Percentiles rank a stretch among this genome's conserved stretches.
Evolutionary conservation across 225 moss, liverwort and hornwort genomes (phyloP).

Genomic region (Rhytidiadelphus loreus): DNA sequence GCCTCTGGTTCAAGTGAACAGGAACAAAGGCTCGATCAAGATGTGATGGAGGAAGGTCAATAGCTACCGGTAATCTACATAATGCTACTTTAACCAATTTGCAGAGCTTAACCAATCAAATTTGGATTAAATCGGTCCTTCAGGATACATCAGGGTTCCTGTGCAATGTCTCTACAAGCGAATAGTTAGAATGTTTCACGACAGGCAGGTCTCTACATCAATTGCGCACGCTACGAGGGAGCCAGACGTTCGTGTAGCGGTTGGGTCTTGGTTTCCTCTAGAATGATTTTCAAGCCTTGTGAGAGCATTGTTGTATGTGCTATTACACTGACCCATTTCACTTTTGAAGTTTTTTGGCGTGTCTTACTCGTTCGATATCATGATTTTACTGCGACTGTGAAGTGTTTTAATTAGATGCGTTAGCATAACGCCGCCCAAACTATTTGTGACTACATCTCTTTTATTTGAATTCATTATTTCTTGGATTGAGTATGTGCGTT

Average conservation of each 20-base stretch:
- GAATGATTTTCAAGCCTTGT: background rate
- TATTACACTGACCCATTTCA: background rate
- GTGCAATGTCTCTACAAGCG: slow-evolving; percentile 14
- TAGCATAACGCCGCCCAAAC: background rate
- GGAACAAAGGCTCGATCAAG: slow-evolving; percentile 37
- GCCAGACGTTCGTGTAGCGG: background rate
- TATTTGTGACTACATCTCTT: background rate
- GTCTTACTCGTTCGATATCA: background rate
- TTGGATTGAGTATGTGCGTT: background rate
- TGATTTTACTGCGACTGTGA: background rate
- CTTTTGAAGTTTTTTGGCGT: background rate
- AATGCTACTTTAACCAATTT: background rate
- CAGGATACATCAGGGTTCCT: background rate
- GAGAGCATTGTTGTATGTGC: background rate
- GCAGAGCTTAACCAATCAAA: slow-evolving; percentile 2
- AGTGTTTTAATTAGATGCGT: background rate
- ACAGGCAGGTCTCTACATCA: background rate
- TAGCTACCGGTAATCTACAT: background rate
- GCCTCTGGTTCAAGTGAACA: slow-evolving; percentile 25
- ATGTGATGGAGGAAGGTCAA: slow-evolving; percentile 57
- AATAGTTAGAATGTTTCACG: background rate
- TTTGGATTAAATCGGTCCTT: slow-evolving; percentile 4
- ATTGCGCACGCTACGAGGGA: background rate
- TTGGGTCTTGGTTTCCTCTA: background rate
- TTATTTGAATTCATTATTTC: background rate